Conservation (phyloP, 306 rosid species). For the Cercis canadensis region DNA sequence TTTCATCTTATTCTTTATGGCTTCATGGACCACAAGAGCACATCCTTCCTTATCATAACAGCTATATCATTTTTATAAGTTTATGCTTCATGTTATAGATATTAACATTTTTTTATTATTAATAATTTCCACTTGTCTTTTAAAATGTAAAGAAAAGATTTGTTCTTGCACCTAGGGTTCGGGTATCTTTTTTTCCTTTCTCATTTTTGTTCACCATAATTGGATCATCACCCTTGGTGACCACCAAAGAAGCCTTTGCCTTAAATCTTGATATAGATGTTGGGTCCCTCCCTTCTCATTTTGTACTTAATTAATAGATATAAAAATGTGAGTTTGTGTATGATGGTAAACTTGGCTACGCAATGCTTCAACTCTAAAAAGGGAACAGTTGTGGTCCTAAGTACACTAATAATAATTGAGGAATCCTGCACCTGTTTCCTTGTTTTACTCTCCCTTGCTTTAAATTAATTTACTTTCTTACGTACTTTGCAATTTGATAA, state of each 20-base stretch:
- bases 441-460: too few relatives aligned
- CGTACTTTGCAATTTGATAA: neutral
- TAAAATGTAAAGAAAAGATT: neutral
- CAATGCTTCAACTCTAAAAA: too few relatives aligned
- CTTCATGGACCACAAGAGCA: slow-evolving; percentile 48
- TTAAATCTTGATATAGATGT: neutral
- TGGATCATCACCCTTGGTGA: neutral
- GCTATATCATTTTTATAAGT: slow-evolving; percentile 29
- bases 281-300: neutral
- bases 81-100: slow-evolving; percentile 39
- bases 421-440: too few relatives aligned
- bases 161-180: slow-evolving; percentile 16
- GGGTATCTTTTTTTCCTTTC: neutral
- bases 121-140: slow-evolving; percentile 16
- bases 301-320: too few relatives aligned
- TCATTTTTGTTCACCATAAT: neutral
- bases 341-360: too few relatives aligned
- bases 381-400: too few relatives aligned
- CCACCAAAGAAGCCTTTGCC: neutral
- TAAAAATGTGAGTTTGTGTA: too few relatives aligned
- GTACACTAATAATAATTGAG: too few relatives aligned
- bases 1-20: slow-evolving; percentile 1
- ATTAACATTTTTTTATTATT: slow-evolving; percentile 3
- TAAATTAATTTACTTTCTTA: too few relatives aligned
- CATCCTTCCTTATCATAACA: slow-evolving; percentile 37